A percentile compares a stretch with the other conserved stretches of the same genome.
Evolutionary conservation across 441 rosid genomes (phyloP).

Genomic region (Gossypium lobatum): DNA sequence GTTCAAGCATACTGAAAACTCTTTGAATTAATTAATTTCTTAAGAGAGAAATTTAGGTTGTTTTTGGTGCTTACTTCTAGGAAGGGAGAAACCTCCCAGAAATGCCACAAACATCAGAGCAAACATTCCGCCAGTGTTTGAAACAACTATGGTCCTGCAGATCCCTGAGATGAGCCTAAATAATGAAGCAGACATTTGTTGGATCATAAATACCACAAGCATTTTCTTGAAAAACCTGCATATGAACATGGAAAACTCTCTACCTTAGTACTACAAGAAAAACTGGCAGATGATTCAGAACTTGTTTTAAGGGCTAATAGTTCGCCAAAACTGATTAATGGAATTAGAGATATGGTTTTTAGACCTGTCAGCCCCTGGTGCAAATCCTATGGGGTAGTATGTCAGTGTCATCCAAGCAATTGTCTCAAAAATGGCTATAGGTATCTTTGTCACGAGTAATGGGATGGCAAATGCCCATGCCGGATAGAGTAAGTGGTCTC

Average conservation of each 20-base stretch:
- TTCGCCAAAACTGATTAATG: neutral
- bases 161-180: conserved; percentile 62
- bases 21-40: neutral
- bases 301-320: neutral
- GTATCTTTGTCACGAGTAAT: conserved; percentile 47
- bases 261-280: neutral
- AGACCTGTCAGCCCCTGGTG: conserved; percentile 73
- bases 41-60: neutral
- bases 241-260: neutral
- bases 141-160: conserved; percentile 72
- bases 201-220: conserved; percentile 49
- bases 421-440: conserved; percentile 59
- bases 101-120: conserved; percentile 49
- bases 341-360: neutral
- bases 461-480: conserved; percentile 80
- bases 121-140: conserved; percentile 67
- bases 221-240: conserved; percentile 78
- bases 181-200: conserved; percentile 72
- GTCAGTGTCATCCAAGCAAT: conserved; percentile 53
- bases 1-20: neutral
- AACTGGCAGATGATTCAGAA: neutral
- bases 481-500: conserved; percentile 77
- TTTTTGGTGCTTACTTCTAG: conserved; percentile 32
- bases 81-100: conserved; percentile 78
- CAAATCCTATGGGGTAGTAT: conserved; percentile 64